A percentile compares a stretch with the other conserved stretches of the same genome.
These are phyloP conservation scores for Eucalyptus coolabah DNA, from an alignment of 345 rosid species.

Conservation along the genomic window DNA sequence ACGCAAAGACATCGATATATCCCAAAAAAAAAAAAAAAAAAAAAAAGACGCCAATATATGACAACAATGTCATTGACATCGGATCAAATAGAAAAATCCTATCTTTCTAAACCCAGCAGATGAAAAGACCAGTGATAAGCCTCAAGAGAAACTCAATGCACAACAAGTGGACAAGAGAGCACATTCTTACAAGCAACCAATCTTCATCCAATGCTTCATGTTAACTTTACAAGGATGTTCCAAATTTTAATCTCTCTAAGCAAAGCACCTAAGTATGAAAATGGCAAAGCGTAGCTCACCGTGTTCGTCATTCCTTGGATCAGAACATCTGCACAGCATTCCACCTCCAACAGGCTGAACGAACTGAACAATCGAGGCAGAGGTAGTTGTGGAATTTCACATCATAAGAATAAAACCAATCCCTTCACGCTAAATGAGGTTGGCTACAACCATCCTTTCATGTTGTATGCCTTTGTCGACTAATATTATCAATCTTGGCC, in stretches of 20 bases:
- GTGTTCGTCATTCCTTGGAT: background rate
- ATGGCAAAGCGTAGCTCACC: background rate
- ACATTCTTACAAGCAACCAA: background rate
- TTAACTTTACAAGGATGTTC: background rate
- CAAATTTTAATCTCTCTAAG: background rate
- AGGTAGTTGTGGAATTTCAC: background rate
- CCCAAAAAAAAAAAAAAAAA: no score
- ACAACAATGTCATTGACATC: background rate
- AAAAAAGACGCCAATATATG: background rate
- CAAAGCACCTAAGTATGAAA: background rate
- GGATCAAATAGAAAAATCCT: background rate
- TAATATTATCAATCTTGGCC: background rate
- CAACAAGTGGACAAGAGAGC: background rate
- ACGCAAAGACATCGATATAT: background rate
- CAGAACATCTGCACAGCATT: background rate
- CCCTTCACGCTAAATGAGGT: background rate
- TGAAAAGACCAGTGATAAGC: background rate
- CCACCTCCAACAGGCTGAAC: background rate
- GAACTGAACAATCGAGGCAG: background rate
- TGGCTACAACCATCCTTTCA: background rate
- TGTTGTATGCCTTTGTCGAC: background rate
- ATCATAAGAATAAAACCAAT: background rate
- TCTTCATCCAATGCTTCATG: background rate
- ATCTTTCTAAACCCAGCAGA: background rate
- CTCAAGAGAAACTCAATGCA: background rate